A percentile compares a stretch with the other conserved stretches of the same genome.
These are phyloP conservation scores for Aspergillus sclerotialis DNA, from an alignment of 2,329 filamentous ascomycete genomes.

Conservation along the genomic window DNA sequence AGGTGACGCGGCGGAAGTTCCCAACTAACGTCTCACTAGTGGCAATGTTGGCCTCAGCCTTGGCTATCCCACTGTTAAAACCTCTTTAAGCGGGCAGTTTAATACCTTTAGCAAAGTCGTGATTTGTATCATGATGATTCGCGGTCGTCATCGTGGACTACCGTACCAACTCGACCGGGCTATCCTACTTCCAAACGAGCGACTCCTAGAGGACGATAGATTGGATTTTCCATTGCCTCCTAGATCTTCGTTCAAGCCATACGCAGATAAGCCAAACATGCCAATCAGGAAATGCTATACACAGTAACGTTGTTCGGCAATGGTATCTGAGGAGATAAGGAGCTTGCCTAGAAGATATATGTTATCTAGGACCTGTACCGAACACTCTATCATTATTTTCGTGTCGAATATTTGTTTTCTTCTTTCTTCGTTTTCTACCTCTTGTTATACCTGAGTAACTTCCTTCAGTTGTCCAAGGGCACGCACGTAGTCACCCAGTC, in stretches of 20 bases:
- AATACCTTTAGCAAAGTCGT: constrained; percentile 47
- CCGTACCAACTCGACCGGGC: constrained; percentile 49
- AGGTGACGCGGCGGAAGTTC: too few species aligned
- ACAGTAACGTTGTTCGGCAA: not conserved
- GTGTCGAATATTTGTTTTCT: too few species aligned
- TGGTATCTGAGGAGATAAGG: too few species aligned
- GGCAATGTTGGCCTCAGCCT: constrained; percentile 29
- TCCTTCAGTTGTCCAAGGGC: too few species aligned
- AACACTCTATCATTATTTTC: too few species aligned
- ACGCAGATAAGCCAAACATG: not conserved
- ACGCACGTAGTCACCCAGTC: too few species aligned
- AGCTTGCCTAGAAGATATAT: too few species aligned
- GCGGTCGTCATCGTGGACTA: constrained; percentile 49
- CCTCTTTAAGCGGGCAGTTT: constrained; percentile 39
- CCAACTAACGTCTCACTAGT: constrained; percentile 13
- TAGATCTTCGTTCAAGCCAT: not conserved
- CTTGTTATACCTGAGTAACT: too few species aligned
- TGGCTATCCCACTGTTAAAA: constrained; percentile 21
- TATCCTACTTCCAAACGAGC: constrained; percentile 24
- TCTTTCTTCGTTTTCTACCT: too few species aligned
- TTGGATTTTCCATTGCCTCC: not conserved
- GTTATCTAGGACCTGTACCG: too few species aligned
- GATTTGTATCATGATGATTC: constrained; percentile 49
- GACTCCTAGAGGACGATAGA: constrained; percentile 10
- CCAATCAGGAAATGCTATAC: not conserved